A percentile compares a stretch with the other conserved stretches of the same genome.
Conservation (phyloP, 2,329 filamentous ascomycete species). For the Colletotrichum gigasporum region DNA sequence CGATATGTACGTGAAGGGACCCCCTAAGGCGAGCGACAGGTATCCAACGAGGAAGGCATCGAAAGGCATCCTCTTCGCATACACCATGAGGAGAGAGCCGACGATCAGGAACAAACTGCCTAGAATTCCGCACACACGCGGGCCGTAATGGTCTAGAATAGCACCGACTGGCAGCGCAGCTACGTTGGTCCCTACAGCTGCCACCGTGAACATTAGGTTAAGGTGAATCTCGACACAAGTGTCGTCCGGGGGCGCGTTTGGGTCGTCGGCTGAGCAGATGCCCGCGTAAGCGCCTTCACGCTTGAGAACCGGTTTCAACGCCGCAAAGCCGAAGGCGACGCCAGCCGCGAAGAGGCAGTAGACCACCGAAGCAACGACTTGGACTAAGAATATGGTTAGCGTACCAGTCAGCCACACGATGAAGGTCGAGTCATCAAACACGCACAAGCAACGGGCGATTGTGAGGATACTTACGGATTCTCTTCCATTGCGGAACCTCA, state of each 20-base stretch:
- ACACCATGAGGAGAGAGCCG: constrained; percentile 79
- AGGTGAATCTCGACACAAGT: constrained; percentile 69
- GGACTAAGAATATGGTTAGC: constrained; percentile 39
- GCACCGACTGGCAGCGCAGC: constrained; percentile 86
- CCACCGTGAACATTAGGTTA: constrained; percentile 93
- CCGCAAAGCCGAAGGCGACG: constrained; percentile 85
- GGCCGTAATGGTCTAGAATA: constrained; percentile 84
- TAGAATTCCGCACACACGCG: constrained; percentile 77
- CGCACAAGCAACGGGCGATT: background rate
- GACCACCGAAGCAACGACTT: constrained; percentile 47
- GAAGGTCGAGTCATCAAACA: too few relatives aligned
- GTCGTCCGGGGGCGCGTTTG: constrained; percentile 38
- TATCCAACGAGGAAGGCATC: constrained; percentile 82
- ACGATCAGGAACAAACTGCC: constrained; percentile 74
- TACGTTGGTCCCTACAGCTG: constrained; percentile 88
- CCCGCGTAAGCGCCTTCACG: constrained; percentile 76
- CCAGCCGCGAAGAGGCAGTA: constrained; percentile 63
- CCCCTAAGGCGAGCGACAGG: constrained; percentile 79
- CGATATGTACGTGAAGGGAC: constrained; percentile 83
- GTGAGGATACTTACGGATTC: constrained; percentile 53
- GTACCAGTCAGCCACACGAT: too few relatives aligned
- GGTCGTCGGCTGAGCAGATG: constrained; percentile 56
- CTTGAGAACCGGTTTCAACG: constrained; percentile 83
- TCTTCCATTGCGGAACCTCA: constrained; percentile 64
- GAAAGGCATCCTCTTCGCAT: constrained; percentile 70